A percentile compares a stretch with the other conserved stretches of the same genome.
These are phyloP conservation scores for Salisapilia sapeloensis DNA, from an alignment of 352 stramenopile species.

Conservation along the genomic window DNA sequence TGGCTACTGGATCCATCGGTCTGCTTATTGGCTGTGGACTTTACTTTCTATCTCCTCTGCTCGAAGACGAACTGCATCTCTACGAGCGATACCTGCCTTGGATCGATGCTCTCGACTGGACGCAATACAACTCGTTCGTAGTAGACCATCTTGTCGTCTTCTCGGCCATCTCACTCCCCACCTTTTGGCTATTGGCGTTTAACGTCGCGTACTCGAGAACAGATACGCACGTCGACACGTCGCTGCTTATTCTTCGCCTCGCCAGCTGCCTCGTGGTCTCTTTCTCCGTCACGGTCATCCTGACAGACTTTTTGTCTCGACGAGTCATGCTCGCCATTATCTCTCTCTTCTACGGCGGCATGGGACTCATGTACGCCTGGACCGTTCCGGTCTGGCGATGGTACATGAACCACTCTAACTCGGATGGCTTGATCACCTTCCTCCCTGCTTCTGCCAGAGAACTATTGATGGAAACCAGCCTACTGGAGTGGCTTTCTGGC, in stretches of 20 bases:
- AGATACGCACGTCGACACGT: conserved; percentile 23
- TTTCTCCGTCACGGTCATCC: conserved; percentile 48
- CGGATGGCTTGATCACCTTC: conserved; percentile 38
- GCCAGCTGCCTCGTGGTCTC: conserved; percentile 45
- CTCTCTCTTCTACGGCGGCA: conserved; percentile 35
- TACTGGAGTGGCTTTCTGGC: conserved; percentile 74
- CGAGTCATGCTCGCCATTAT: conserved; percentile 55
- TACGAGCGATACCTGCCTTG: conserved; percentile 36
- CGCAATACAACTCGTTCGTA: conserved; percentile 53
- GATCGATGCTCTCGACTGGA: conserved; percentile 32
- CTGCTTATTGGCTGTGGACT: conserved; percentile 31
- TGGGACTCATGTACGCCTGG: conserved; percentile 63
- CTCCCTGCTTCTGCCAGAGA: conserved; percentile 36
- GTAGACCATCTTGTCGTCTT: conserved; percentile 57
- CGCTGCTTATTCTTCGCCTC: conserved; percentile 35
- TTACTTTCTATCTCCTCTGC: conserved; percentile 30
- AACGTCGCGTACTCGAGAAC: conserved; percentile 43
- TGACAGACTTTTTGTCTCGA: conserved; percentile 60
- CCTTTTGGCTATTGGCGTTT: conserved; percentile 43
- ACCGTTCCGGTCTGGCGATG: conserved; percentile 59
- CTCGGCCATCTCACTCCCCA: conserved; percentile 33
- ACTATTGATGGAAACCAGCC: conserved; percentile 47
- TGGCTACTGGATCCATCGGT: conserved; percentile 19
- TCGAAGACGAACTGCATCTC: conserved; percentile 28
- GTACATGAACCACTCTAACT: conserved; percentile 40